Percentiles rank a stretch among this genome's conserved stretches.
phyloP scores from a whole-genome alignment of 2,329 filamentous ascomycete species.

The Neonectria ditissima region DNA sequence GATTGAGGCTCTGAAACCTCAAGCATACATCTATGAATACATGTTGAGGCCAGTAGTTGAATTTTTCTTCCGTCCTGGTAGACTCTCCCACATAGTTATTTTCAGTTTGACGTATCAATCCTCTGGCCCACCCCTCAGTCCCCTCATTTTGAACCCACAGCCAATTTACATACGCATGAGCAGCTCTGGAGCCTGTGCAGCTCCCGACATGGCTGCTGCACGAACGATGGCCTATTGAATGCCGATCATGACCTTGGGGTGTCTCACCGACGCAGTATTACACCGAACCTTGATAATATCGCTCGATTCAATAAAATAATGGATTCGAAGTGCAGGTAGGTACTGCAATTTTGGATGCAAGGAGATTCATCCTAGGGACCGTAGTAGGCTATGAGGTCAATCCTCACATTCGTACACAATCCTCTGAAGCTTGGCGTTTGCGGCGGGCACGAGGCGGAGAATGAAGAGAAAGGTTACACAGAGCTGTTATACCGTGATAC shows the following conservation, averaged over 20 bases:
- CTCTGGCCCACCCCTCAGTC: not conserved
- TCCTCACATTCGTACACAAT: no score
- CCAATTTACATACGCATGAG: not conserved
- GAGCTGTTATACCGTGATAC: no score
- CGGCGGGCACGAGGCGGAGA: no score
- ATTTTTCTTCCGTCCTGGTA: no score
- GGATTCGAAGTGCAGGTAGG: not conserved
- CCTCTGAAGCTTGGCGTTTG: no score
- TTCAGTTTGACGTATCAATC: no score
- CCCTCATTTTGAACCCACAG: not conserved
- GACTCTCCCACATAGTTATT: no score
- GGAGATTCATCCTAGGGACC: not conserved
- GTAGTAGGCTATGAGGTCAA: no score
- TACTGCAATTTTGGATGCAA: not conserved
- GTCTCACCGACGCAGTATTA: not conserved
- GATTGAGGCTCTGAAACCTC: no score
- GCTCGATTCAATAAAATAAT: not conserved
- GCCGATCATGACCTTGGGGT: not conserved
- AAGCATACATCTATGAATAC: no score
- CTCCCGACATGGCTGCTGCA: not conserved
- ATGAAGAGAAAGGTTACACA: no score
- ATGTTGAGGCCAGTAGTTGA: no score
- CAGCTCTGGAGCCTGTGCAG: not conserved
- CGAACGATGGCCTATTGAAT: constrained; percentile 6
- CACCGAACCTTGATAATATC: not conserved